Conservation (phyloP, 2,329 filamentous ascomycete genomes). For the Aureobasidium sp. region DNA sequence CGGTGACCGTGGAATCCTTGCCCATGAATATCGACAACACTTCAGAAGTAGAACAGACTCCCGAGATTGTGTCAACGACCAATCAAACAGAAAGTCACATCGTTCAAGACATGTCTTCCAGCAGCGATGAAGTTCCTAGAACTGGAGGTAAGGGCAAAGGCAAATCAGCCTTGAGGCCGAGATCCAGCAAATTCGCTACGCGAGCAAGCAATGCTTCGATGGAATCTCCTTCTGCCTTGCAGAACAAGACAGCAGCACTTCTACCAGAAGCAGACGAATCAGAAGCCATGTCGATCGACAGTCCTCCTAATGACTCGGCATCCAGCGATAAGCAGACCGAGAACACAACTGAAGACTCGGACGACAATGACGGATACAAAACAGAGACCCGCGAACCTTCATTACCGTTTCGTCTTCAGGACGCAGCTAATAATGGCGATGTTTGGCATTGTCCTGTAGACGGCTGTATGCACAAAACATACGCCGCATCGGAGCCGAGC, state of each 20-base stretch:
- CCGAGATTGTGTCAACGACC: background rate
- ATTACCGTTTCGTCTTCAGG: background rate
- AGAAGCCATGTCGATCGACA: conserved; percentile 26
- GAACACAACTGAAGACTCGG: background rate
- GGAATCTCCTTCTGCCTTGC: background rate
- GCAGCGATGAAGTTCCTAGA: background rate
- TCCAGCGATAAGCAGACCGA: conserved; percentile 13
- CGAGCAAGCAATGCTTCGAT: background rate
- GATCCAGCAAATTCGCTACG: conserved; percentile 24
- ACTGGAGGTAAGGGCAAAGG: conserved; percentile 23
- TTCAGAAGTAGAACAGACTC: background rate
- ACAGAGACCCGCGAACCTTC: background rate
- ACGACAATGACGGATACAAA: background rate
- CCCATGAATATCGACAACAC: background rate
- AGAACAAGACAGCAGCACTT: background rate
- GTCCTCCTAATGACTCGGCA: background rate
- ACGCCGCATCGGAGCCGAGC: conserved; percentile 50
- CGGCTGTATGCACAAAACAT: conserved; percentile 58
- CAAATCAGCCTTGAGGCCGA: conserved; percentile 28
- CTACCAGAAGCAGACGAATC: conserved; percentile 25
- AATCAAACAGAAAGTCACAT: background rate
- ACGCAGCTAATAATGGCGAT: conserved; percentile 28
- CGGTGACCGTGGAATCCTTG: background rate
- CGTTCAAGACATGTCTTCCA: background rate
- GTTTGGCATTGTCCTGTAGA: conserved; percentile 61